These are phyloP conservation scores for Geotrichum carabidarum DNA, from an alignment of 1,139 yeast genomes.

Conservation along the genomic window DNA sequence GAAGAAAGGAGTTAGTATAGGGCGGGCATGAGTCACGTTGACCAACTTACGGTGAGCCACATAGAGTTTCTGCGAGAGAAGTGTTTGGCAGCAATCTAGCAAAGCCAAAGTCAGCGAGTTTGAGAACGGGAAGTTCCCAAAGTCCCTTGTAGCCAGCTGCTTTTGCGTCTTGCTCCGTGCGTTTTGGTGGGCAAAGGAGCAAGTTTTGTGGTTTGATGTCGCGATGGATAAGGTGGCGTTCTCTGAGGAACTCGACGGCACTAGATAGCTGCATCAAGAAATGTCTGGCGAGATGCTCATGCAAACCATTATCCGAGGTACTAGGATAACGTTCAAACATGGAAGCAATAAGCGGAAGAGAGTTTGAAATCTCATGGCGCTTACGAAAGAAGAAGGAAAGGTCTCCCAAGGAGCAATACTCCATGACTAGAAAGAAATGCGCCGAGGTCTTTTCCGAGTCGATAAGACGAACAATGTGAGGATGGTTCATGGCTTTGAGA, in stretches of 20 bases:
- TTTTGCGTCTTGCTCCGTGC: conserved; percentile 55
- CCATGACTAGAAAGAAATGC: conserved; percentile 92
- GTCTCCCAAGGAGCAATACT: conserved; percentile 93
- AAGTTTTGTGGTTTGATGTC: conserved; percentile 94
- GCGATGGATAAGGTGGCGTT: conserved; percentile 81
- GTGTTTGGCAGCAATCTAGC: conserved; percentile 91
- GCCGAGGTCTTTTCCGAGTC: conserved; percentile 76
- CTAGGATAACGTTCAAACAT: conserved; percentile 79
- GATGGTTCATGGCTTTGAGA: conserved; percentile 78
- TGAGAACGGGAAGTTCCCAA: conserved; percentile 83
- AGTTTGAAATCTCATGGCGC: conserved; percentile 62
- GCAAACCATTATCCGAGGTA: conserved; percentile 69
- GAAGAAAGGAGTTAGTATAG: background rate
- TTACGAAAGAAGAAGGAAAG: conserved; percentile 78
- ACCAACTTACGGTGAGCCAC: conserved; percentile 69
- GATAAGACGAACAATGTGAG: conserved; percentile 81
- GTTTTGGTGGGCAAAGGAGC: conserved; percentile 70
- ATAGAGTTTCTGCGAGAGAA: conserved; percentile 90
- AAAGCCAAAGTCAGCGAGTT: conserved; percentile 96
- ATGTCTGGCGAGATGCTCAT: conserved; percentile 72
- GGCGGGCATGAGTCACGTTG: background rate
- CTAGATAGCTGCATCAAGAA: conserved; percentile 81
- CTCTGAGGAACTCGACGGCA: conserved; percentile 75
- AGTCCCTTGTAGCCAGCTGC: conserved; percentile 61
- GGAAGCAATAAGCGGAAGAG: conserved; percentile 75